Base-by-base conservation (phyloP, 768 basidiomycete genomes). In the Mycena vitilis region DNA sequence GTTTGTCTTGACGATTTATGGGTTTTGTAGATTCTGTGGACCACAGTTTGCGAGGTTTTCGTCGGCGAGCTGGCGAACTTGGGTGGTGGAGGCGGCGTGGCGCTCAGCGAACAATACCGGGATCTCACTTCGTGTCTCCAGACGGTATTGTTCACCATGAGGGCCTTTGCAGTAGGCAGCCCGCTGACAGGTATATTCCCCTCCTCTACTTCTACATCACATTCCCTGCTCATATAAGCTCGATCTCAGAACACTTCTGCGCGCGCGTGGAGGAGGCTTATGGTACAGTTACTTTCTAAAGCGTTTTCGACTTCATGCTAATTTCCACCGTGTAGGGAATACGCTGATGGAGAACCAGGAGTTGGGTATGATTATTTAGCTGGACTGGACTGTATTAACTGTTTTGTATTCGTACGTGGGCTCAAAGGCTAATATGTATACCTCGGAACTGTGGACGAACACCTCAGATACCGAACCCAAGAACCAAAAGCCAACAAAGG, bases 1-100 rank as follows among this genome's bases (percentile, higher is more conserved):
- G n/a, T n/a, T n/a, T n/a, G n/a, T n/a, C n/a, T n/a, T n/a, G n/a
- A n/a, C n/a, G n/a, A n/a, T n/a, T n/a, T n/a, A n/a, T n/a, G n/a
- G n/a, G n/a, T n/a, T n/a, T n/a, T n/a, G n/a, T 25, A 69, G 68
- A 69, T 69, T 22, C 44, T 69, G n/a, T 69, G 68, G 68, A 60
- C 62, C n/a, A 65, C 59, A 15, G 61, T 45, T 11, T 60, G 51
- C 58, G 68, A 69, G 25, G 68, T 69, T n/a, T 69, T 69, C 38
- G 20, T 69, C 8, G 51, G n/a, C 8, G 68, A 64, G 30, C 53
- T 69, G 42, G 53, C 68, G 8, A 44, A 13, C 10, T 60, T 69
- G 51, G 58, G 55, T n/a, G 52, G 25, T 40, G 63, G 44, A 16
- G 57, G 58, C 4, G 49, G 25, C 25, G 63, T 47, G 6, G 60